phyloP scores from a whole-genome alignment of 2,329 filamentous ascomycete species.

The Curvularia hawaiiensis region DNA sequence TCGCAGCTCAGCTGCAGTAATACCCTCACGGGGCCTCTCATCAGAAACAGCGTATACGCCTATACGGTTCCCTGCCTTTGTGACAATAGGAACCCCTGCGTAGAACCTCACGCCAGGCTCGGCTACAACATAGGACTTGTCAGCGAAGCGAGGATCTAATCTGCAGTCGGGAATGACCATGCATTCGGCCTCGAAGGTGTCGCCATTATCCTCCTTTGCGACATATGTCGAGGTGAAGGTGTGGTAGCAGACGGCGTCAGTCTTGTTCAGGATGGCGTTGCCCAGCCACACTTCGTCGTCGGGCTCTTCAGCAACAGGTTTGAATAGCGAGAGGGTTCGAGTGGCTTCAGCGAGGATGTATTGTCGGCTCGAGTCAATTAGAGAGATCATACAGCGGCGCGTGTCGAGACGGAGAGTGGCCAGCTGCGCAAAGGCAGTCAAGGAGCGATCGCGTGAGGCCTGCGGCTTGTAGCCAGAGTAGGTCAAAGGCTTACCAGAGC shows the following conservation, averaged over 20 bases:
- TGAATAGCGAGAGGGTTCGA: slow-evolving; percentile 41
- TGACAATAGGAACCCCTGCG: slow-evolving; percentile 40
- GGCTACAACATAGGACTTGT: slow-evolving; percentile 32
- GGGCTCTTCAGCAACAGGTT: slow-evolving; percentile 25
- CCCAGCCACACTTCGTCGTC: slow-evolving; percentile 41
- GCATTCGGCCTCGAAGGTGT: slow-evolving; percentile 24
- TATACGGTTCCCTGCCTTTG: slow-evolving; percentile 36
- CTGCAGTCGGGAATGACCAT: slow-evolving; percentile 37
- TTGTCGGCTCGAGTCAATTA: slow-evolving; percentile 45
- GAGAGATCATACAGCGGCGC: slow-evolving; percentile 44
- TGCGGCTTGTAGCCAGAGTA: slow-evolving; percentile 31
- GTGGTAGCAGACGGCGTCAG: slow-evolving; percentile 38
- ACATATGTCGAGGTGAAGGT: slow-evolving; percentile 34
- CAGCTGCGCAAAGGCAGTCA: slow-evolving; percentile 47
- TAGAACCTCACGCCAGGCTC: slow-evolving; percentile 42
- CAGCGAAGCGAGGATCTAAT: slow-evolving; percentile 30
- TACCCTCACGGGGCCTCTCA: slow-evolving; percentile 32
- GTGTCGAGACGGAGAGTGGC: slow-evolving; percentile 41
- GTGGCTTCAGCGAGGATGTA: slow-evolving; percentile 50
- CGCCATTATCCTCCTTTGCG: slow-evolving; percentile 27
- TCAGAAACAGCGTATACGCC: slow-evolving; percentile 42
- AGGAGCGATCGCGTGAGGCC: slow-evolving; percentile 32
- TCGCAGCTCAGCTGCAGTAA: slow-evolving; percentile 32
- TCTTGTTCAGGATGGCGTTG: slow-evolving; percentile 36
- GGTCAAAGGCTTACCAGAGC: slow-evolving; percentile 31